Percentiles rank a stretch among this genome's conserved stretches.
Evolutionary conservation across 1,139 yeast genomes (phyloP).

Genomic region (Debaryomyces singareniensis): DNA sequence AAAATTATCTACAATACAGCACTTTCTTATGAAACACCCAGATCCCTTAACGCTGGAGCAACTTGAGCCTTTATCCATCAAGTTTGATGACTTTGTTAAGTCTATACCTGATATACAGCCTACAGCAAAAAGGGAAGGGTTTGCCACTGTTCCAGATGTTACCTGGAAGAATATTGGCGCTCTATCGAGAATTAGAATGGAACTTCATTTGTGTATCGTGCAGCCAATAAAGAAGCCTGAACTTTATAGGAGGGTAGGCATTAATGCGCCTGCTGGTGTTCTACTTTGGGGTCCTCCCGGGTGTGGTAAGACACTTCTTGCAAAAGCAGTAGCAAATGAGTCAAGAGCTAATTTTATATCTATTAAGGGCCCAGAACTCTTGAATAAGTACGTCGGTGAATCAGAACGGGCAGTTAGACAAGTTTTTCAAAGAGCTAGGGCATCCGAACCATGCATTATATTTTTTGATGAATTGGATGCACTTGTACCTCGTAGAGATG

Average conservation of each 20-base stretch:
- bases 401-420: slow-evolving; percentile 93
- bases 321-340: slow-evolving; percentile 97
- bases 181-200: slow-evolving; percentile 69
- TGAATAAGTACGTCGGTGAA: slow-evolving; percentile 95
- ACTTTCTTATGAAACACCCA: slow-evolving; percentile 69
- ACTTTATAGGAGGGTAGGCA: slow-evolving; percentile 83
- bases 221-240: slow-evolving; percentile 96
- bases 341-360: slow-evolving; percentile 93
- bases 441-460: slow-evolving; percentile 91
- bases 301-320: slow-evolving; percentile 92
- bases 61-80: slow-evolving; percentile 66
- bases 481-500: slow-evolving; percentile 87
- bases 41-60: slow-evolving; percentile 71
- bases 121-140: slow-evolving; percentile 96
- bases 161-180: slow-evolving; percentile 97
- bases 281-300: slow-evolving; percentile 99
- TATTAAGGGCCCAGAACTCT: slow-evolving; percentile 89
- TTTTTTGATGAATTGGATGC: slow-evolving; percentile 97
- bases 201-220: slow-evolving; percentile 93
- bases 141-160: slow-evolving; percentile 97
- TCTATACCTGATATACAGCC: slow-evolving; percentile 96
- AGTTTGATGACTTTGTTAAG: slow-evolving; percentile 68
- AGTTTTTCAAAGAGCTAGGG: slow-evolving; percentile 89
- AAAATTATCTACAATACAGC: slow-evolving; percentile 61
- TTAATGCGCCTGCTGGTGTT: slow-evolving; percentile 95